Conservation (phyloP, 1,139 yeast genomes). For the Debaryomycetaceae sp. region DNA sequence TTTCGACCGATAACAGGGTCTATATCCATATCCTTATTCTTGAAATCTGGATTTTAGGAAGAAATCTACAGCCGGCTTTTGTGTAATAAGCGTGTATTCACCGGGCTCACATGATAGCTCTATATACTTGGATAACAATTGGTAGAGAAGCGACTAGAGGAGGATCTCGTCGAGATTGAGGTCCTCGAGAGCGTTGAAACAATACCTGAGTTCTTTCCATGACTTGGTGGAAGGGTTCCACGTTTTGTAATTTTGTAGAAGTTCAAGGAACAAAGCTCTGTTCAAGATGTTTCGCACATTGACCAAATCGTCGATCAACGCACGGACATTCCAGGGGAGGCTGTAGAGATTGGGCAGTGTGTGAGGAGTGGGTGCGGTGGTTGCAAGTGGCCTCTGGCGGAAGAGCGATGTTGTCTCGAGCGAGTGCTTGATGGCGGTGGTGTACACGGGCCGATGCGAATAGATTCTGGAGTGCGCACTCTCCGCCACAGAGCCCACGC, state of each 20-base stretch:
- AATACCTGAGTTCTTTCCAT: constrained; percentile 41
- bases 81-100: neutral
- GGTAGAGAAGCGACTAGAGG: constrained; percentile 4
- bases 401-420: constrained; percentile 36
- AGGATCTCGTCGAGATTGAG: constrained; percentile 31
- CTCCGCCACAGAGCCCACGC: constrained; percentile 19
- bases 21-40: neutral
- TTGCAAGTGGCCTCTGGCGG: constrained; percentile 10
- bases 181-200: constrained; percentile 35
- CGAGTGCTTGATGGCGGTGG: constrained; percentile 27
- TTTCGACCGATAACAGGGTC: neutral
- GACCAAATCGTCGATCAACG: constrained; percentile 33
- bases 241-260: constrained; percentile 27
- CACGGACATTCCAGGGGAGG: constrained; percentile 41
- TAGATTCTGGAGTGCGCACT: constrained; percentile 32
- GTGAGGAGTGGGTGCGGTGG: neutral
- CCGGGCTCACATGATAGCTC: constrained; percentile 3
- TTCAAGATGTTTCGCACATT: constrained; percentile 37
- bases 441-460: constrained; percentile 23
- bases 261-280: constrained; percentile 21
- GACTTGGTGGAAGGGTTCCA: constrained; percentile 41
- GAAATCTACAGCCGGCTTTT: neutral
- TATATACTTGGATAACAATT: constrained; percentile 4
- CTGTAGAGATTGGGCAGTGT: constrained; percentile 16
- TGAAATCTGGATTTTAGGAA: neutral